Base-by-base conservation (phyloP, 225 moss, liverwort and hornwort species). In the Pseudoscleropodium purum region DNA sequence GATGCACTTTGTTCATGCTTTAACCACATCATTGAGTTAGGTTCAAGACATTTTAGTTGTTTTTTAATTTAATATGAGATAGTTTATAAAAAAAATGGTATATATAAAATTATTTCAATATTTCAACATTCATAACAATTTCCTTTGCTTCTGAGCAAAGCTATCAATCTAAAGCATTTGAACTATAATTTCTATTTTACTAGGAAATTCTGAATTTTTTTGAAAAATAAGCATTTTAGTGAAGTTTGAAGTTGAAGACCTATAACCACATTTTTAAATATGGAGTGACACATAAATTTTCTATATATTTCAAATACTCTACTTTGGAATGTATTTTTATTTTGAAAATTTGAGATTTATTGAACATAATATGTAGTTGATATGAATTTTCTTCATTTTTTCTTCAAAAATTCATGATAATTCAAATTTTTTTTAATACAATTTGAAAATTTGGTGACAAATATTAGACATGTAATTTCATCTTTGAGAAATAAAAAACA, bases 271-370 rank as follows among this genome's bases (percentile, higher is more conserved):
- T 74, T 29, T 26, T 3, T 2, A 17, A 6, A 75, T 11, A 75
- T 47, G 0, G 6, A 73, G 0, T 45, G 18, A 74, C 2, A 30
- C 4, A 74, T 0, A 45, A 10, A 45, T 29, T 27, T 43, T 27
- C 8, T 74, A 31, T 18, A 31, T 0, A 18, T 1, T 5, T 9
- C 4, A 47, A 47, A 31, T 4, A 0, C 18, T 31, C 1, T 45
- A 6, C 11, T 2, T 0, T 11, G 1, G 17, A 74, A 18, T 11
- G 4, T 10, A 10, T 45, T 11, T 30, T 8, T 45, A 27, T 27
- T 43, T 0, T 27, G 3, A 27, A 43, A 27, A 0, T 15, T 43
- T 73, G 8, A 43, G 41, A 27, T 27, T 43, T 27, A 43, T 45
- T 10, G 9, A 18, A 45, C 10, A 45, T 17, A 18, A 45, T 29